Conservation (phyloP, 306 rosid species). For the peach (Prunus persica) region Prunus_persica_NCBIv2 NC_034011.1:23754001-23754500, state of each 20-base stretch:
- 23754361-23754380: not conserved
- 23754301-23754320: slow-evolving; percentile 4
- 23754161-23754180: not conserved
- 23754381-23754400: not conserved
- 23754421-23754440: not conserved
- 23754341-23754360: slow-evolving; percentile 17
- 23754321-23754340: not conserved
- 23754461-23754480: not conserved
- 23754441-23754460: slow-evolving; percentile 32
- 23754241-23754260: not conserved
- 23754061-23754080: slow-evolving; percentile 3
- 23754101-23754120: slow-evolving; percentile 22
- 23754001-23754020: slow-evolving; percentile 15
- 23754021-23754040: slow-evolving; percentile 13
- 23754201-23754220: not conserved
- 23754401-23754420: slow-evolving; percentile 13
- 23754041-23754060: slow-evolving; percentile 11
- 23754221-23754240: not conserved
- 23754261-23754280: not conserved
- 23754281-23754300: not conserved
- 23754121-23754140: slow-evolving; percentile 18
- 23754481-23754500: no score
- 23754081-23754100: not conserved
- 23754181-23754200: not conserved
- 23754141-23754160: not conserved